Evolutionary conservation across 2,329 filamentous ascomycete species (phyloP).

Genomic region (Geosmithia flava): DNA sequence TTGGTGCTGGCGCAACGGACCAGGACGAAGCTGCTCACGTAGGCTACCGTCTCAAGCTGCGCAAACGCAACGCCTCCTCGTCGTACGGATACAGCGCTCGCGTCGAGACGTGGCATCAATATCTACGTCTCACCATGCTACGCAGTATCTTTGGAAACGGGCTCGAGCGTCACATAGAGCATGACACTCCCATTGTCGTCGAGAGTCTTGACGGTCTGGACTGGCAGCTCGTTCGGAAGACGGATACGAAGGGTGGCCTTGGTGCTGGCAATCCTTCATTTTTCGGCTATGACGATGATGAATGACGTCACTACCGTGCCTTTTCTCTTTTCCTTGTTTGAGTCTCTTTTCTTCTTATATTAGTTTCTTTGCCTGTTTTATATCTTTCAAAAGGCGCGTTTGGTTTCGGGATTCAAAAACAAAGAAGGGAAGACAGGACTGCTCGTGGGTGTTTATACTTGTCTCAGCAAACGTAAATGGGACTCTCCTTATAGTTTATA

Average conservation of each 20-base stretch:
- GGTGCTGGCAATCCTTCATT: background rate
- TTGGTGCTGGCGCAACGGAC: background rate
- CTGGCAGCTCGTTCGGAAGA: constrained; percentile 9
- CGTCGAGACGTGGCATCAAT: constrained; percentile 39
- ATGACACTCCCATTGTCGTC: constrained; percentile 22
- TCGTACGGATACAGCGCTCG: constrained; percentile 13
- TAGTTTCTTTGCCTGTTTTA: no score
- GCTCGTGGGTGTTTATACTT: no score
- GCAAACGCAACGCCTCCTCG: constrained; percentile 6
- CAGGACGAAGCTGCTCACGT: constrained; percentile 21
- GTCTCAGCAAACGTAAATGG: no score
- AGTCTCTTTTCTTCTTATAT: no score
- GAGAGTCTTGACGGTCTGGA: constrained; percentile 24
- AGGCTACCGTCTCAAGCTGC: constrained; percentile 37
- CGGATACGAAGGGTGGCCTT: background rate
- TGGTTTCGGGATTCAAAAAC: no score
- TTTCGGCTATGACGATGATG: background rate
- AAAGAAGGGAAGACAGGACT: no score
- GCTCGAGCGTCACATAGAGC: constrained; percentile 20
- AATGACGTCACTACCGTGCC: background rate
- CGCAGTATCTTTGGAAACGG: constrained; percentile 34
- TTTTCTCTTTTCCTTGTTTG: no score
- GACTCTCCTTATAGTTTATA: no score
- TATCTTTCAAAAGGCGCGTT: no score
- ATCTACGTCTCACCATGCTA: constrained; percentile 33